Conservation (phyloP, 495 filamentous ascomycete genomes). For the Haplographium delicatum region DNA sequence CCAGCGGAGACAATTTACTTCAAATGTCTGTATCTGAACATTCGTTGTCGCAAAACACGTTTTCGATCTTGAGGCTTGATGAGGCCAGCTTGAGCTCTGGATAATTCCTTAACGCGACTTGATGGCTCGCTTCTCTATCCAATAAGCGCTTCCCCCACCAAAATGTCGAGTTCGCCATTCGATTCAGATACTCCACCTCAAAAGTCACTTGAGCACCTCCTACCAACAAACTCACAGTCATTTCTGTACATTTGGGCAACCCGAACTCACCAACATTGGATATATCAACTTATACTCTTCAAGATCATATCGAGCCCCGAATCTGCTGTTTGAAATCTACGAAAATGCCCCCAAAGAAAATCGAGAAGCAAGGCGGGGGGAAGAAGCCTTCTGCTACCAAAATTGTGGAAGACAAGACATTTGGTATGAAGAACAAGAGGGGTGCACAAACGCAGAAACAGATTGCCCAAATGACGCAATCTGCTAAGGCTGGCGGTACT, state of each 20-base stretch:
- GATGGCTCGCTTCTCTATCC: slow-evolving; percentile 16
- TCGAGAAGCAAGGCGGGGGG: slow-evolving; percentile 48
- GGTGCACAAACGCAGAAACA: slow-evolving; percentile 81
- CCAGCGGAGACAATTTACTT: not conserved
- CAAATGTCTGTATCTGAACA: slow-evolving; percentile 12
- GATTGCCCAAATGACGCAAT: slow-evolving; percentile 73
- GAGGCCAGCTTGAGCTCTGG: slow-evolving; percentile 22
- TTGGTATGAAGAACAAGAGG: slow-evolving; percentile 99
- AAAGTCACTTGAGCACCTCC: slow-evolving; percentile 17
- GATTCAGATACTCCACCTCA: slow-evolving; percentile 2
- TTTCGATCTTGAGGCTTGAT: not conserved
- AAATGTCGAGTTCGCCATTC: slow-evolving; percentile 12
- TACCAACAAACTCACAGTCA: slow-evolving; percentile 19
- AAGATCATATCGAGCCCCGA: not conserved
- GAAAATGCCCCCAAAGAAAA: slow-evolving; percentile 92
- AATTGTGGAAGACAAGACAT: slow-evolving; percentile 87
- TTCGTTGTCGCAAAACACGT: slow-evolving; percentile 8
- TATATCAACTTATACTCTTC: not conserved
- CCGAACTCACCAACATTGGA: too few relatives aligned
- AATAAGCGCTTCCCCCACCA: slow-evolving; percentile 18
- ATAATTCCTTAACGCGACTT: slow-evolving; percentile 6
- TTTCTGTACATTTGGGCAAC: slow-evolving; percentile 19
- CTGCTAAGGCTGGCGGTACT: slow-evolving; percentile 63
- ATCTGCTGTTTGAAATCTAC: slow-evolving; percentile 12
- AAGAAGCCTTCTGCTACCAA: slow-evolving; percentile 65